These are phyloP conservation scores for Davidsoniella eucalypti DNA, from an alignment of 2,329 filamentous ascomycete genomes.

Conservation along the genomic window DNA sequence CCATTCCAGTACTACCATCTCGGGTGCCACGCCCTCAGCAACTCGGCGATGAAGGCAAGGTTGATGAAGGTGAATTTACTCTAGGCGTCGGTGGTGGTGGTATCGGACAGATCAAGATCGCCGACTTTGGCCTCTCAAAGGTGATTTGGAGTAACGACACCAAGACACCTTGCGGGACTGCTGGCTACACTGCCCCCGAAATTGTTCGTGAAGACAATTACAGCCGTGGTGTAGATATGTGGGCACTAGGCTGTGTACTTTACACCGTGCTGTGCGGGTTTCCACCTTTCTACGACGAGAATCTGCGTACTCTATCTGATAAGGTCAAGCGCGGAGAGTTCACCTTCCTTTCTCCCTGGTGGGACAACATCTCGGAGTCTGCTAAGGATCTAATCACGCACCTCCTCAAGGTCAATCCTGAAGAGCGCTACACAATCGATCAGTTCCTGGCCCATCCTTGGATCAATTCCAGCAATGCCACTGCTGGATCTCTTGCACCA, in stretches of 20 bases:
- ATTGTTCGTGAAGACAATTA: slow-evolving; percentile 99
- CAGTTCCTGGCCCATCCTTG: slow-evolving; percentile 92
- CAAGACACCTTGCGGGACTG: slow-evolving; percentile 98
- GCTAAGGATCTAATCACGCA: slow-evolving; percentile 91
- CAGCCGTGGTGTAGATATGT: slow-evolving; percentile 98
- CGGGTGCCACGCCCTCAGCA: slow-evolving; percentile 65
- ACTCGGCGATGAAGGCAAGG: slow-evolving; percentile 91
- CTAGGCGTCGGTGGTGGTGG: slow-evolving; percentile 68
- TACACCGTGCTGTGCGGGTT: slow-evolving; percentile 96
- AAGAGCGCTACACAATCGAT: slow-evolving; percentile 83
- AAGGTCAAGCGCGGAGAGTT: slow-evolving; percentile 96
- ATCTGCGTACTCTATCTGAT: slow-evolving; percentile 88
- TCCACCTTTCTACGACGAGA: slow-evolving; percentile 96
- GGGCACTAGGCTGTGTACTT: slow-evolving; percentile 89
- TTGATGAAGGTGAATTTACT: slow-evolving; percentile 87
- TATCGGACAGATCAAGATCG: slow-evolving; percentile 91
- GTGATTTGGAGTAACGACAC: slow-evolving; percentile 97
- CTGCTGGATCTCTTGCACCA: slow-evolving; percentile 19
- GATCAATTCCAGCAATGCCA: slow-evolving; percentile 36
- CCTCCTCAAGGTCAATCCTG: slow-evolving; percentile 82
- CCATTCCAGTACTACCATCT: slow-evolving; percentile 64
- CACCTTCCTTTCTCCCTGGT: slow-evolving; percentile 96
- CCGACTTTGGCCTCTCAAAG: slow-evolving; percentile 94
- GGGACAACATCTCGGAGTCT: slow-evolving; percentile 93
- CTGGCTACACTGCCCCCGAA: slow-evolving; percentile 93